phyloP scores from a whole-genome alignment of 2,329 filamentous ascomycete genomes.

The Hysterium pulicare region DNA sequence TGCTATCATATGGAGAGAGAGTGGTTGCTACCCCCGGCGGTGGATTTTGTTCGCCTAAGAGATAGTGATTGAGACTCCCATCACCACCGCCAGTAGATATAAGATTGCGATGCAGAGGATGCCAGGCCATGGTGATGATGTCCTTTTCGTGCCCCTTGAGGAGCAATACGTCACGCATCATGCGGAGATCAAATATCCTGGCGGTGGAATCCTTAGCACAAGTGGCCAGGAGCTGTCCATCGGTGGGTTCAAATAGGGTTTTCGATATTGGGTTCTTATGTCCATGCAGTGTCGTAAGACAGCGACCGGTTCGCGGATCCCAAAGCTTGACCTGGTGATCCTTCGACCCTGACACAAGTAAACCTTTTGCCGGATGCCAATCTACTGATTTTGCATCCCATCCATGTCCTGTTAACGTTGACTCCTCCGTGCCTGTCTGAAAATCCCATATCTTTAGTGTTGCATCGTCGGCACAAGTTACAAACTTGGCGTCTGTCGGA shows the following conservation, averaged over 20 bases:
- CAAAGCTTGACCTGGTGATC: conserved; percentile 97
- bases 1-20: conserved; percentile 78
- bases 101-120: conserved; percentile 85
- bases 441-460: conserved; percentile 96
- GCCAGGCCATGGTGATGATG: conserved; percentile 88
- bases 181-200: conserved; percentile 88
- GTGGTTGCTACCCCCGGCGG: conserved; percentile 69
- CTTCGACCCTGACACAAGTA: conserved; percentile 94
- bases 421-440: conserved; percentile 77
- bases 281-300: conserved; percentile 88
- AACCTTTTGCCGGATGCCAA: conserved; percentile 93
- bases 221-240: conserved; percentile 82
- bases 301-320: conserved; percentile 90
- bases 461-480: conserved; percentile 92
- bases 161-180: conserved; percentile 97
- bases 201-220: conserved; percentile 91
- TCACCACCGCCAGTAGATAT: conserved; percentile 89
- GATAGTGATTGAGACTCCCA: conserved; percentile 77
- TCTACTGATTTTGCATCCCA: conserved; percentile 98
- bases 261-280: conserved; percentile 98
- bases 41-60: conserved; percentile 91
- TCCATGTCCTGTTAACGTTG: conserved; percentile 83
- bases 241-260: conserved; percentile 81
- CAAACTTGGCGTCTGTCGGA: conserved; percentile 91
- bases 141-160: conserved; percentile 95